phyloP scores from a whole-genome alignment of 805 yeast species.

The Starmerella davenportii region DNA sequence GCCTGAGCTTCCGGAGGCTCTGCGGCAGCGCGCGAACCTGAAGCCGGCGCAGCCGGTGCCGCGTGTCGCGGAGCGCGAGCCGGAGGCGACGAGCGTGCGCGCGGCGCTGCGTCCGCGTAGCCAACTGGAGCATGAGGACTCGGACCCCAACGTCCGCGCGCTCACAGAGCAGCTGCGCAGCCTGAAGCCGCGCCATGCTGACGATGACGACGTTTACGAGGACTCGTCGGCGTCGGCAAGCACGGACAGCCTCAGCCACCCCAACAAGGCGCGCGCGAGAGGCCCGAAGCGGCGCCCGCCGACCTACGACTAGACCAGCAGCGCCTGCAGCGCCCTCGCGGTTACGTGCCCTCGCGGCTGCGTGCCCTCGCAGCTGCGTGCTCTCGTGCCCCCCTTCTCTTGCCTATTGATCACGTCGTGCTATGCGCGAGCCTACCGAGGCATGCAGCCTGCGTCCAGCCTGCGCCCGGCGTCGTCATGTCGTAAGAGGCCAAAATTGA shows the following conservation, averaged over 20 bases:
- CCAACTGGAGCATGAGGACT: constrained; percentile 2
- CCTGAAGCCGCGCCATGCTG: constrained; percentile 10
- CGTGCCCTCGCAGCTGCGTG: too few species aligned
- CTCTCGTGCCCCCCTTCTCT: too few species aligned
- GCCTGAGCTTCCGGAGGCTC: constrained; percentile 11
- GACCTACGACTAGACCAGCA: constrained; percentile 2
- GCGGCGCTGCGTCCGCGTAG: constrained; percentile 5
- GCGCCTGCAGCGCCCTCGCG: too few species aligned
- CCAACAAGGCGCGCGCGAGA: constrained; percentile 11
- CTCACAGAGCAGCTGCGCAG: constrained; percentile 11
- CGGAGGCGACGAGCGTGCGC: constrained; percentile 4
- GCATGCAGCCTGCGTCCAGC: too few species aligned
- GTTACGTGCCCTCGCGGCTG: too few species aligned
- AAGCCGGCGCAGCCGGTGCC: constrained; percentile 7
- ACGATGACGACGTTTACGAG: background rate
- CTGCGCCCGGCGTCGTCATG: too few species aligned
- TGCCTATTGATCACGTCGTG: too few species aligned
- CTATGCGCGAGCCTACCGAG: too few species aligned
- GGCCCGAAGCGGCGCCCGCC: constrained; percentile 15
- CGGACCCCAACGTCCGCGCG: constrained; percentile 10
- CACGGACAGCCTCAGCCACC: constrained; percentile 12
- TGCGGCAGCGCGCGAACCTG: constrained; percentile 6
- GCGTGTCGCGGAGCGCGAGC: background rate
- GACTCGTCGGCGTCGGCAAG: background rate
- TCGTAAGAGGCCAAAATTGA: too few species aligned